Evolutionary conservation across 164 flowering plant species (phyloP).

Genomic region (Dillenia turbinata): DNA sequence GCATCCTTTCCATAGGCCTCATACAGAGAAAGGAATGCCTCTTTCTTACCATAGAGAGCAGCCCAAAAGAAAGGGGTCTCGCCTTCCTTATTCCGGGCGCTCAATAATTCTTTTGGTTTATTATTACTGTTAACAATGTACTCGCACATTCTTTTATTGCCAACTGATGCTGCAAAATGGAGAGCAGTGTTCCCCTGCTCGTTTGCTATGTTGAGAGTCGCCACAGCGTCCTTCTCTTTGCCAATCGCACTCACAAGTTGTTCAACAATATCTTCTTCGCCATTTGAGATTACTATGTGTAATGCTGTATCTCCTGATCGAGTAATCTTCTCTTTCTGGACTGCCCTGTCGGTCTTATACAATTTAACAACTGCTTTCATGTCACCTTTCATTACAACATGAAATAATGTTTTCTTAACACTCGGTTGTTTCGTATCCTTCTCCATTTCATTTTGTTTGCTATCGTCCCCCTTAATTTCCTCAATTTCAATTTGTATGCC

Average conservation of each 20-base stretch:
- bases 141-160: constrained; percentile 11
- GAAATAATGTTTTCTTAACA: not conserved
- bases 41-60: constrained; percentile 11
- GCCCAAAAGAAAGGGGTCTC: constrained; percentile 25
- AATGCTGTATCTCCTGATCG: constrained; percentile 26
- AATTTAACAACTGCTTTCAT: constrained; percentile 18
- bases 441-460: too few species aligned
- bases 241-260: not conserved
- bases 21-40: constrained; percentile 10
- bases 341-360: not conserved
- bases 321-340: constrained; percentile 12
- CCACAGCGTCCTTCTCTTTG: not conserved
- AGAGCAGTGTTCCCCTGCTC: constrained; percentile 17
- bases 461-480: too few species aligned
- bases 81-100: constrained; percentile 4
- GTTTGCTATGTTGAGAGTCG: not conserved
- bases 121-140: not conserved
- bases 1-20: not conserved
- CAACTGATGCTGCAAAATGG: constrained; percentile 20
- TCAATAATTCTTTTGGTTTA: constrained; percentile 2
- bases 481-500: too few species aligned
- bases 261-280: not conserved
- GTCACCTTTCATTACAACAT: constrained; percentile 13
- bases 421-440: not conserved
- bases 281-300: constrained; percentile 15